Evolutionary conservation across 2,329 filamentous ascomycete genomes (phyloP), one percentile per base, ranked within the genome.

Genomic region (Tolypocladium amazonense): DNA sequence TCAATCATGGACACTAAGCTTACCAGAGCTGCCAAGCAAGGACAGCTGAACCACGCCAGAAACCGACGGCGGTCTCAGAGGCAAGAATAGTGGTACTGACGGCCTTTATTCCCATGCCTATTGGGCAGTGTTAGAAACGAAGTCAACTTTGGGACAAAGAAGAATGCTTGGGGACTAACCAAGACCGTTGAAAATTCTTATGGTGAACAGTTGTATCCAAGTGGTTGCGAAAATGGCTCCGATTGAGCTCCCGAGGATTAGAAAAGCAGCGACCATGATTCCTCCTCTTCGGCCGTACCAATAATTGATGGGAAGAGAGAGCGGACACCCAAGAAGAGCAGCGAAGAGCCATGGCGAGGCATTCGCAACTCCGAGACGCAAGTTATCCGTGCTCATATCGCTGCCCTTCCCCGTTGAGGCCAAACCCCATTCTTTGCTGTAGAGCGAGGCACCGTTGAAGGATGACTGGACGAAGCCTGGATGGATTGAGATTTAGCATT

Each of bases 61-160:
- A 79, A 0, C 76, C 75, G 18, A 78, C 71, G 0, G 77, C 75
- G 0, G 76, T 78, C 64, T 80, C 78, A 9, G 75, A 76, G 2
- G 77, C 77, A 2, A 80, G 69, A 20, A 79, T 77, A 0, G 77
- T 75, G 0, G 77, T 76, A 43, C 76, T 79, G 41, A 79, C 76
- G 0, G 78, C 77, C 61, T 79, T 79, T 33, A 80, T 71, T 0
- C 77, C 77, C 77, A 80, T 80, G 1, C 75, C 77, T 72, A 54
- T 2, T 2, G n/a, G n/a, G 3, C 8, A 2, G 56, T 35, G 14
- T 65, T 11, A 61, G 56, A 5, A 2, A 38, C 3, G 33, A 23
- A 8, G 8, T 23, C 4, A 11, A 12, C 14, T 5, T 35, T 8
- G 30, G 11, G 30, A 3, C 20, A 15, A 9, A 11, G 8, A 8